These are phyloP conservation scores for Tolypocladium cylindrosporum DNA, from an alignment of 2,329 filamentous ascomycete species.

Conservation along the genomic window DNA sequence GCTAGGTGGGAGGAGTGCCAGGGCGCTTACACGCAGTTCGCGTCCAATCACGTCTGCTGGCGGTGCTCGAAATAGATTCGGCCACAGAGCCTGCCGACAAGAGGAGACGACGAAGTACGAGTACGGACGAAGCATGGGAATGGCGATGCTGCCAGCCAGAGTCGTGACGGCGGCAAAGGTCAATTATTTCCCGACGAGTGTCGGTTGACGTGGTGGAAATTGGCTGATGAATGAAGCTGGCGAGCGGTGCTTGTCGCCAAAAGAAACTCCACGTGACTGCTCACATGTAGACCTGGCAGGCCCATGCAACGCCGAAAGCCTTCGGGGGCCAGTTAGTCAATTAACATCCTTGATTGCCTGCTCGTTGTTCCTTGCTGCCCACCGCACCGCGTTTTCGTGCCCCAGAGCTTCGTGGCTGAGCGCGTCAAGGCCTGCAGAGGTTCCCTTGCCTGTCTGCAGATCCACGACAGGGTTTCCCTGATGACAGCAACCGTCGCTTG, in stretches of 20 bases:
- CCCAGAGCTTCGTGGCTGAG: background rate
- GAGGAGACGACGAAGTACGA: background rate
- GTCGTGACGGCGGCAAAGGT: background rate
- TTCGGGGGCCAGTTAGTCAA: background rate
- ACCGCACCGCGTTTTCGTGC: background rate
- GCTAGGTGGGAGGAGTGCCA: background rate
- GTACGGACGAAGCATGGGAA: no score
- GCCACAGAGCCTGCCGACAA: background rate
- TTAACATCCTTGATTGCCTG: background rate
- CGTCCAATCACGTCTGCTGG: constrained; percentile 2
- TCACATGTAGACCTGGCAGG: background rate
- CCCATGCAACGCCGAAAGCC: constrained; percentile 1
- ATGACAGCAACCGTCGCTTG: background rate
- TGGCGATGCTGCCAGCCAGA: no score
- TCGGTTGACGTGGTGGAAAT: background rate
- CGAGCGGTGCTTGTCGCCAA: background rate
- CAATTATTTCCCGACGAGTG: background rate
- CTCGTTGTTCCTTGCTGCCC: background rate
- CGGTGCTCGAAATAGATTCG: background rate
- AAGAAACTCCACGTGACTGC: background rate
- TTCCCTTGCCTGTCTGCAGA: background rate
- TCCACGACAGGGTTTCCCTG: background rate
- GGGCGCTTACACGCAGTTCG: constrained; percentile 2
- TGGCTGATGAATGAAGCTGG: background rate
- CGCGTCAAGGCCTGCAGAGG: background rate